Evolutionary conservation across 2,329 filamentous ascomycete species (phyloP), one percentile per base, ranked within the genome.

Genomic region (Diaporthe amygdali): DNA sequence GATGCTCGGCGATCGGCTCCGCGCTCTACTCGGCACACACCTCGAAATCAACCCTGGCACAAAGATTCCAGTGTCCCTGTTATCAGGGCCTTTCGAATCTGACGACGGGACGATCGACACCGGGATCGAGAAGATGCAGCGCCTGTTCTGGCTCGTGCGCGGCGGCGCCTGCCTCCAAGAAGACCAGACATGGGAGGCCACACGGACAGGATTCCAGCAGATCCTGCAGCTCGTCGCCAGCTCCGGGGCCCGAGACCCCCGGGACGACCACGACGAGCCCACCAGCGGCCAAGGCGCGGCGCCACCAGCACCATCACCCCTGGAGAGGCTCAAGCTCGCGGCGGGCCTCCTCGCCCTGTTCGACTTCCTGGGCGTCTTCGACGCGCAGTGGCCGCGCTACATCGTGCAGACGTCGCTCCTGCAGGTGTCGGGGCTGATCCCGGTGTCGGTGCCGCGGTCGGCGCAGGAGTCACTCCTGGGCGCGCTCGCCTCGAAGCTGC

Each of bases 141-240:
- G 75, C 14, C 69, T 78, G 17, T 79, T 77, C 70, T 81, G 79
- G 79, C 74, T 80, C 9, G 69, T 75, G 12, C 71, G 73, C 17
- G 76, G 74, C 39, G 76, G 78, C 5, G 75, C 77, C 8, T 37
- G 69, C 7, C 54, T 78, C 30, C 56, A 70, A 15, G 37, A 37
- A 1, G 44, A 69, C 17, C 75, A 79, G 51, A 75, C 71, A 3
- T 80, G 78, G 79, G 79, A 81, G 73, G 74, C 77, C 37, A 74
- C 70, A 9, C 59, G 67, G 32, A 49, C 39, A 3, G 72, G 72
- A 25, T 69, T 73, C 63, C 56, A 54, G 44, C 61, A 63, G 5
- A 69, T 73, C 15, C n/a, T 73, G 2, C 34, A 68, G 41, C 66
- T 73, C 51, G 25, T 73, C 54, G 69, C 54, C 66, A 61, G 61